Percentiles rank a stretch among this genome's conserved stretches.
Conservation (phyloP, 2,329 filamentous ascomycete species). For the Paraphaeosphaeria sporulosa region DNA sequence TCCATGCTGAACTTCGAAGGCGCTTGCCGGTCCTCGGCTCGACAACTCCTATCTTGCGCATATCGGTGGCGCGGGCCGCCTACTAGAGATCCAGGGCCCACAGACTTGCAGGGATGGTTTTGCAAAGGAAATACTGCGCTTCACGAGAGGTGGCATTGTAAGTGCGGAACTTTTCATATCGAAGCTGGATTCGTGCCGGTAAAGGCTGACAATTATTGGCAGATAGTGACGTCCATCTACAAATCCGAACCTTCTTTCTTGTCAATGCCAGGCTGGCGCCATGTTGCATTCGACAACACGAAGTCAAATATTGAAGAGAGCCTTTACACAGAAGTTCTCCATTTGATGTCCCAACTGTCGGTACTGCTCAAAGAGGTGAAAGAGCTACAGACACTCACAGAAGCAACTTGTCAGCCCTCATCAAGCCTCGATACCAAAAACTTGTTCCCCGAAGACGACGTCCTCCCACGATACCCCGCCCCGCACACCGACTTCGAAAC, state of each 20-base stretch:
- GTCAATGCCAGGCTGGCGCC: conserved; percentile 36
- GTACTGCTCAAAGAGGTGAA: conserved; percentile 38
- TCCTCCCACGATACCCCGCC: conserved; percentile 9
- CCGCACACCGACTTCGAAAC: neutral
- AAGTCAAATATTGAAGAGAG: conserved; percentile 36
- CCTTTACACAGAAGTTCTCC: conserved; percentile 38
- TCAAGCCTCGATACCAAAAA: neutral
- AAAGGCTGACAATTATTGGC: conserved; percentile 5
- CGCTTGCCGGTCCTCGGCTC: conserved; percentile 38
- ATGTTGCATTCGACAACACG: conserved; percentile 43
- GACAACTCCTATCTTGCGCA: conserved; percentile 44
- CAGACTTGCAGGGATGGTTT: conserved; percentile 35
- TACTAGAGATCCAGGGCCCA: conserved; percentile 44
- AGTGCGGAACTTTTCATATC: conserved; percentile 16
- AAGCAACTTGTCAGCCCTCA: conserved; percentile 1
- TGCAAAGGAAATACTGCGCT: conserved; percentile 40
- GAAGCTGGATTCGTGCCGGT: neutral
- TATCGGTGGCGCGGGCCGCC: conserved; percentile 41
- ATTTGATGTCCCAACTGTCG: conserved; percentile 37
- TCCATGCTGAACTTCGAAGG: conserved; percentile 22
- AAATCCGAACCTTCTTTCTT: conserved; percentile 42
- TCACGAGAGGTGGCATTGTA: conserved; percentile 43
- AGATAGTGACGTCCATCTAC: conserved; percentile 46
- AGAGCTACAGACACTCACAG: conserved; percentile 24
- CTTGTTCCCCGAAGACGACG: conserved; percentile 12